Conservation (phyloP, 352 stramenopile genomes). For the Phytophthora lateralis region DNA sequence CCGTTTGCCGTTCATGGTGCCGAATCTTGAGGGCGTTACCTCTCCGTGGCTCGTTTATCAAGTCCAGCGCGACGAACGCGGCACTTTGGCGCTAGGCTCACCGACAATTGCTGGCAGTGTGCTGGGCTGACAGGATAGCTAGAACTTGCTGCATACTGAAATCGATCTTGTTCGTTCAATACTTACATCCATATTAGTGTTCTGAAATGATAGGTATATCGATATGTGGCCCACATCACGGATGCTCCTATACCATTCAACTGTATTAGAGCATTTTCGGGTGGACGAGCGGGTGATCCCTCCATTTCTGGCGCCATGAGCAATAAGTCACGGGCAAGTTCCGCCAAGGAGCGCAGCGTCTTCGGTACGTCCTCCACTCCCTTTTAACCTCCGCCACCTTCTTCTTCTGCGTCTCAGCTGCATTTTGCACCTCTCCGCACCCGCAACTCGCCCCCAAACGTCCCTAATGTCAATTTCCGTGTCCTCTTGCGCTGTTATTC, state of each 20-base stretch:
- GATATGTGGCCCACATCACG: background rate
- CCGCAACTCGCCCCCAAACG: background rate
- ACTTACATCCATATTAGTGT: background rate
- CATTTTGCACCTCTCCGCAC: background rate
- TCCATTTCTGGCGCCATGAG: constrained; percentile 28
- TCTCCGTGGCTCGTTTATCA: background rate
- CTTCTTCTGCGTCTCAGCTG: constrained; percentile 8
- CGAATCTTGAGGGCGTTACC: constrained; percentile 1
- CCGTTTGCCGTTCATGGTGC: constrained; percentile 2
- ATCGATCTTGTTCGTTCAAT: background rate
- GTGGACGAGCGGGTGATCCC: constrained; percentile 19
- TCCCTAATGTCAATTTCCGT: constrained; percentile 14
- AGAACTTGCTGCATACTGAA: constrained; percentile 1
- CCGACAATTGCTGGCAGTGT: background rate
- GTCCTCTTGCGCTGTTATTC: constrained; percentile 14
- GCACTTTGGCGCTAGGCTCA: background rate
- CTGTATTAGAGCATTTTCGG: constrained; percentile 5
- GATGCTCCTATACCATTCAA: background rate
- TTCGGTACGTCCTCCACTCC: constrained; percentile 60
- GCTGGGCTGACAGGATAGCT: too few species aligned
- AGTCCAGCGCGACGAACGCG: background rate
- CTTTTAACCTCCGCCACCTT: constrained; percentile 3
- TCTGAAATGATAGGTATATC: background rate
- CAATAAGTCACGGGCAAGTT: constrained; percentile 61
- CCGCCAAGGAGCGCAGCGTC: constrained; percentile 86